A percentile compares a stretch with the other conserved stretches of the same genome.
These are phyloP conservation scores for Irpex sp. DNA, from an alignment of 1,284 basidiomycete species.

Conservation along the genomic window DNA sequence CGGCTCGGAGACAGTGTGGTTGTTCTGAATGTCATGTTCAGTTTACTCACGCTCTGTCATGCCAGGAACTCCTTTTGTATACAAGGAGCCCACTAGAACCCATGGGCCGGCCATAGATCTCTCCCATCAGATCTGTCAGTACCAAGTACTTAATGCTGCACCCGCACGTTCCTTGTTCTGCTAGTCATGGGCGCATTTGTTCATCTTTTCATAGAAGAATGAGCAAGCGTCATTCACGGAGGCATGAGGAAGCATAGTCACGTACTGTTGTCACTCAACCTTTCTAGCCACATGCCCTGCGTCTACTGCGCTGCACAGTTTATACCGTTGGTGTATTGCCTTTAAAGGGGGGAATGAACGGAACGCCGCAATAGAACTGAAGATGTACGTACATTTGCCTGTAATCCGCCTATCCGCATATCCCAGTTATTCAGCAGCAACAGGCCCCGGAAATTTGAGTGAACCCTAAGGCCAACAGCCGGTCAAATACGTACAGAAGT, in stretches of 20 bases:
- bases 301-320: background rate
- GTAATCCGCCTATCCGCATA: background rate
- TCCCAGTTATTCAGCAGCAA: background rate
- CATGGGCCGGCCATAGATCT: background rate
- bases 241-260: background rate
- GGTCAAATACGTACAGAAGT: background rate
- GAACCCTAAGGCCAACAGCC: background rate
- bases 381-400: background rate
- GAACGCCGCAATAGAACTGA: background rate
- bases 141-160: background rate
- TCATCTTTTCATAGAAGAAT: background rate
- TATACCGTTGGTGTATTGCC: background rate
- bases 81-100: background rate
- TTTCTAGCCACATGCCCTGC: background rate
- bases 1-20: background rate
- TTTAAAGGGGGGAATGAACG: background rate
- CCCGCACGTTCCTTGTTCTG: background rate
- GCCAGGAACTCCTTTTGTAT: background rate
- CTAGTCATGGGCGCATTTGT: background rate
- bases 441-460: background rate
- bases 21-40: background rate
- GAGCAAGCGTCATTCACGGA: background rate
- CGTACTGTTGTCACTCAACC: background rate
- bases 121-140: background rate
- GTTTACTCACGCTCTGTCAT: background rate